Evolutionary conservation across 2,329 filamentous ascomycete genomes (phyloP), one percentile per base, ranked within the genome.

Genomic region (Alternaria arbusti): DNA sequence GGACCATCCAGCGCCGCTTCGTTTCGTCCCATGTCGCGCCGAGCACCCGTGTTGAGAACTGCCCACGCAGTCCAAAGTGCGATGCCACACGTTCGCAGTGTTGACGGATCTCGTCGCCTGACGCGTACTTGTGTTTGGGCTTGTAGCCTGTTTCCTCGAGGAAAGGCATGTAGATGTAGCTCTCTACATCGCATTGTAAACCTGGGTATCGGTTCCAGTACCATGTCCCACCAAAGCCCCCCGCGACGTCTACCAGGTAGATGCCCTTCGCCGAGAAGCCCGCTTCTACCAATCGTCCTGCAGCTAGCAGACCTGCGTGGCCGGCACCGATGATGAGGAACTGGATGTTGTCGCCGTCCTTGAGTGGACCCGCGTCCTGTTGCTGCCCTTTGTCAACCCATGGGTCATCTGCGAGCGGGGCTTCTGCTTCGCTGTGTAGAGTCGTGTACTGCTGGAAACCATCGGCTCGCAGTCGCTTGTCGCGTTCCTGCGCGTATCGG

Each of bases 131-230:
- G 25, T 84, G 78, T 36, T 78, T 83, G 1, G 88, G 88, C 67
- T 88, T 80, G 69, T 87, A 88, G 0, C 84, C 84, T 2, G 82
- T 88, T 74, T 89, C 87, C 63, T 90, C 87, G 3, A 90, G 81
- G 12, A 88, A 75, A 4, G 87, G 87, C 76, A 89, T 75, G 69
- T 90, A 90, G n/a, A 83, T 80, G 67, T 86, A 88, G 55, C 82
- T 82, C 74, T 90, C 88, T 4, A 88, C 78, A 68, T 90, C 88
- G 70, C 87, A 90, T 65, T 74, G 77, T 5, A 83, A 65, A 4
- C 84, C 84, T 13, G 84, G 83, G 59, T 85, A 85, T 10, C 80
- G 75, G 55, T 85, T 84, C 81, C 82, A 84, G 66, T 83, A 73
- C 78, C 83, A 85, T 1, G 82, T 83, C 2, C 84, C 83, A 5